Evolutionary conservation across 768 basidiomycete species (phyloP).

Genomic region (Dacryopinax primogenitus): DNA sequence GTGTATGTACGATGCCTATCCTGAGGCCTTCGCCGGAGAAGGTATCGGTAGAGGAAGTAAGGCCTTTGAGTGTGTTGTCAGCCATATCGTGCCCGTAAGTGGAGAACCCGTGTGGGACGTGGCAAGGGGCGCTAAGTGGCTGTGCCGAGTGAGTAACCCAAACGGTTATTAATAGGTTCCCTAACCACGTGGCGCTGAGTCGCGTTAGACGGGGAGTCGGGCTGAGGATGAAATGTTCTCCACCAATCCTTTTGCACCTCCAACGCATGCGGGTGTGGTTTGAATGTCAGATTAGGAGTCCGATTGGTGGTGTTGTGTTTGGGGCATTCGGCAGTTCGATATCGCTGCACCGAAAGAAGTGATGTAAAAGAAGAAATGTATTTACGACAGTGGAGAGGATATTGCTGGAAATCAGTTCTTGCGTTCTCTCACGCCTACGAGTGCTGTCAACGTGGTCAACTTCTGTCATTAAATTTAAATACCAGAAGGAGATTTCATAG

Average conservation of each 20-base stretch:
- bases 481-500: too few relatives aligned
- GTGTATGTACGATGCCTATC: conserved; percentile 84
- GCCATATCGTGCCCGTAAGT: not conserved
- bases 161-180: not conserved
- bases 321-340: not conserved
- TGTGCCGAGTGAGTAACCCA: not conserved
- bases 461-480: too few relatives aligned
- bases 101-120: not conserved
- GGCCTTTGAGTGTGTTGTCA: conserved; percentile 48
- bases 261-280: not conserved
- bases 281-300: conserved; percentile 1
- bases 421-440: too few relatives aligned
- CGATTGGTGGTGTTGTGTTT: not conserved
- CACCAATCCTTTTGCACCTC: not conserved
- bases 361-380: not conserved
- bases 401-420: too few relatives aligned
- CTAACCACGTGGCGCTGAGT: not conserved
- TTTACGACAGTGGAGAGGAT: too few relatives aligned
- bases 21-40: conserved; percentile 74
- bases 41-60: conserved; percentile 42
- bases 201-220: too few relatives aligned
- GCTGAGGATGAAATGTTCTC: too few relatives aligned
- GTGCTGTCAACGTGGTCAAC: too few relatives aligned
- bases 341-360: not conserved
- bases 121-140: not conserved